phyloP scores from a whole-genome alignment of 2,329 filamentous ascomycete species.

The Cadophora sp. region DNA sequence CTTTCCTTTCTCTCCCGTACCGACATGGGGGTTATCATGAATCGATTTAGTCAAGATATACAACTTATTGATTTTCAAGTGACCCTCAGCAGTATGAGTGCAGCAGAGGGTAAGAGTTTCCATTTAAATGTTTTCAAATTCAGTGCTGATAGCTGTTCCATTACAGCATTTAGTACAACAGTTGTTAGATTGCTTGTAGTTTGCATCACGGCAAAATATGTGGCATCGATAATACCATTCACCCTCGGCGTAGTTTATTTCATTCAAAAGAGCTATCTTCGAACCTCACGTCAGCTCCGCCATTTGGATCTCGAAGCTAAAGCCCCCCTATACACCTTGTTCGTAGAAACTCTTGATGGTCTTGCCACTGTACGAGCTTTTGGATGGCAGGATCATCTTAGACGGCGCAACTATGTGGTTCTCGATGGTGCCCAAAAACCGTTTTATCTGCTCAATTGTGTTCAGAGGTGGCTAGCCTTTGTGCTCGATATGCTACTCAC shows the following conservation, averaged over 20 bases:
- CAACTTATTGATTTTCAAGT: conserved; percentile 11
- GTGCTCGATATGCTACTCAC: conserved; percentile 55
- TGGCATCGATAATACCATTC: background rate
- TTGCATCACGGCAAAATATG: background rate
- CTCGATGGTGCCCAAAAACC: conserved; percentile 62
- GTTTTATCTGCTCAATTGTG: conserved; percentile 61
- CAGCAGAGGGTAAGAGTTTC: conserved; percentile 1
- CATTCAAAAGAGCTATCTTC: conserved; percentile 51
- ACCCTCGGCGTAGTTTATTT: conserved; percentile 22
- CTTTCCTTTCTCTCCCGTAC: conserved; percentile 3
- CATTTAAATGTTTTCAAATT: background rate
- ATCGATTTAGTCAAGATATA: conserved; percentile 24
- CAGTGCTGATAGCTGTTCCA: background rate
- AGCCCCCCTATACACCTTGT: conserved; percentile 54
- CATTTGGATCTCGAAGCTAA: conserved; percentile 53
- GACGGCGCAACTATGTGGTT: conserved; percentile 52
- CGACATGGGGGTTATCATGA: conserved; percentile 12
- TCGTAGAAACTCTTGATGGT: conserved; percentile 54
- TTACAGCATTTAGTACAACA: background rate
- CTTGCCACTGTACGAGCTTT: conserved; percentile 62
- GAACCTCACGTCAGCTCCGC: conserved; percentile 56
- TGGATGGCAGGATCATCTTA: conserved; percentile 56
- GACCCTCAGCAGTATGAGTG: background rate
- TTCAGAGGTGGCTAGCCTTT: conserved; percentile 64
- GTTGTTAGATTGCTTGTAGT: background rate